These are phyloP conservation scores for Puccinellia tenuiflora DNA, from an alignment of 176 grass and related monocot genomes.

Conservation along the genomic window DNA sequence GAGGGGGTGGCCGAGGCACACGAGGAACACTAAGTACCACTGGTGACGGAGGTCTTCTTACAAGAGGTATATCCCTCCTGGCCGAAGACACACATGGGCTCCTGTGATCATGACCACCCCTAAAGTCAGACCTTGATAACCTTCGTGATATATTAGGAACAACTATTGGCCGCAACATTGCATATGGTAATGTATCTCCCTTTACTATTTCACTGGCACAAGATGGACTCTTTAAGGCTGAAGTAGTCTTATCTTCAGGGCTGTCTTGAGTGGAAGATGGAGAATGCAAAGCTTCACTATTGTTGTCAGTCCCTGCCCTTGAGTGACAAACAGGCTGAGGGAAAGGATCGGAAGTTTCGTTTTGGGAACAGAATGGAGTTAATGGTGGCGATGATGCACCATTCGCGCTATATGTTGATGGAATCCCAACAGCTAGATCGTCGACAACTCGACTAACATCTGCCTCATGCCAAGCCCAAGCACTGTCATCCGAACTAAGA, in stretches of 20 bases:
- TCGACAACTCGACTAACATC: slow-evolving; percentile 88
- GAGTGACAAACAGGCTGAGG: slow-evolving; percentile 41
- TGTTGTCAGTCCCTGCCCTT: slow-evolving; percentile 51
- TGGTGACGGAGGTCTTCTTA: slow-evolving; percentile 85
- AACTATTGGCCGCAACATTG: slow-evolving; percentile 81
- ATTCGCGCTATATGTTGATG: slow-evolving; percentile 49
- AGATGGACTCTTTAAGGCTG: slow-evolving; percentile 33
- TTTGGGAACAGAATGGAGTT: slow-evolving; percentile 47
- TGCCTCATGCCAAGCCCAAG: slow-evolving; percentile 96
- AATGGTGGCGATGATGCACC: slow-evolving; percentile 59
- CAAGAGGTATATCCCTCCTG: slow-evolving; percentile 67
- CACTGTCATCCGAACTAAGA: slow-evolving; percentile 94
- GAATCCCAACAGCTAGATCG: slow-evolving; percentile 63
- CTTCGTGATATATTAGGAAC: slow-evolving; percentile 76
- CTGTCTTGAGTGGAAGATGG: slow-evolving; percentile 41
- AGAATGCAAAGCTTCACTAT: slow-evolving; percentile 32
- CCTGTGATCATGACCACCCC: slow-evolving; percentile 70
- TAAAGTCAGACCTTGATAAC: slow-evolving; percentile 85
- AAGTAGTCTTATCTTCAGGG: slow-evolving; percentile 54
- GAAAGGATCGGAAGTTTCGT: slow-evolving; percentile 35
- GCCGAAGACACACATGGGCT: slow-evolving; percentile 81
- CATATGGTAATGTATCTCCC: slow-evolving; percentile 79
- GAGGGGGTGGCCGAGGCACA: slow-evolving; percentile 75
- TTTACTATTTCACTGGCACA: slow-evolving; percentile 63
- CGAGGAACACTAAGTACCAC: slow-evolving; percentile 90